Evolutionary conservation across 2,329 filamentous ascomycete genomes (phyloP), one percentile per base, ranked within the genome.

Genomic region (Lachnellula arida): DNA sequence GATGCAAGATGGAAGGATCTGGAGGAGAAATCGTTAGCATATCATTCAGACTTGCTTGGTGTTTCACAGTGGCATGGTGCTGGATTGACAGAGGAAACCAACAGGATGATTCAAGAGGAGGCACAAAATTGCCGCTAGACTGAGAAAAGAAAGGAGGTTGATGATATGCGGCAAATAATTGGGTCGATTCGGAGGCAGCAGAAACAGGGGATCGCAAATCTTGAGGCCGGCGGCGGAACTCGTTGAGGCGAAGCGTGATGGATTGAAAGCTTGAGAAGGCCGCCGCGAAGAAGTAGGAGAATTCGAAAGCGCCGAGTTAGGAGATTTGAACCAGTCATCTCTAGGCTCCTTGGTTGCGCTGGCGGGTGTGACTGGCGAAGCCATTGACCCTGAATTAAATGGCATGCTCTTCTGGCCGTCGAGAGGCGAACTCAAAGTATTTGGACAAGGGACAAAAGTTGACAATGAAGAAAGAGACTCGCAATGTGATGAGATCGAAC

Each of bases 101-200:
- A 80, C 78, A 79, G 71, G 75, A 77, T 69, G 73, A 75, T 68
- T 74, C 71, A 65, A 78, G 74, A 70, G 78, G 78, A 69, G 76
- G 72, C 63, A 79, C 70, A 66, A 79, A 80, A 70, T 75, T 77
- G 60, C 77, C 77, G 67, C 75, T 80, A 60, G 75, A 78, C 66
- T 78, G 78, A 74, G 73, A 75, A 74, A 79, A 79, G 69, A 78
- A 78, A 75, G 72, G 71, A 73, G 75, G 72, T 49, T 64, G 63
- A 58, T 66, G 63, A 61, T 62, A 66, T 47, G 47, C 58, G 32
- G 60, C 32, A 57, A 61, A 60, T 40, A 59, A 59, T 44, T 56
- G 50, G 42, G 57, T 58, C 46, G 57, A 59, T 37, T 60, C 55
- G 35, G 62, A 59, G 14, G 54, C 46, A 17, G 59, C 42, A 62